Evolutionary conservation across 2,329 filamentous ascomycete genomes (phyloP).

Genomic region (Colletotrichum acutatum): DNA sequence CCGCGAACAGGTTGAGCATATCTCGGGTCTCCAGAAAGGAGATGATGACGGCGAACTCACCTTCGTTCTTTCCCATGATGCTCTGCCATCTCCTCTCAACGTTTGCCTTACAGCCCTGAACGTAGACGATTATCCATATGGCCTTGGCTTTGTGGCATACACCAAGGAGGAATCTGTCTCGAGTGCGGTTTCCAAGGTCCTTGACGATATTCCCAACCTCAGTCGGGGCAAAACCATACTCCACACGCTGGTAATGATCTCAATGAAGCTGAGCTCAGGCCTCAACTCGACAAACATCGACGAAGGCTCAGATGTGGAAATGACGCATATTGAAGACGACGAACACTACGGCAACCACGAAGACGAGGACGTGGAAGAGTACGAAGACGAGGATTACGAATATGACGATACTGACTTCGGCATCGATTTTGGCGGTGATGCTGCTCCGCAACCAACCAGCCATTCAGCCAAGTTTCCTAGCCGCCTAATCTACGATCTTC

Average conservation of each 20-base stretch:
- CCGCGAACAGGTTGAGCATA: constrained; percentile 53
- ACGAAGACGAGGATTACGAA: constrained; percentile 44
- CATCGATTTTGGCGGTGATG: constrained; percentile 41
- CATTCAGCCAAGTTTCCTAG: constrained; percentile 40
- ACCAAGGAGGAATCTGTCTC: constrained; percentile 51
- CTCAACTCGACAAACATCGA: constrained; percentile 47
- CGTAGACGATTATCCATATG: constrained; percentile 50
- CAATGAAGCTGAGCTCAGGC: constrained; percentile 41
- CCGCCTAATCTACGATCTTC: constrained; percentile 65
- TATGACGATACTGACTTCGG: constrained; percentile 46
- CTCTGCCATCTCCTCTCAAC: constrained; percentile 42
- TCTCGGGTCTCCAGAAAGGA: constrained; percentile 68
- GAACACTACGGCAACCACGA: constrained; percentile 41
- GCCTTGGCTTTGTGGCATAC: constrained; percentile 55
- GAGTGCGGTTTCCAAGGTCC: constrained; percentile 41
- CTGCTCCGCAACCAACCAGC: constrained; percentile 37
- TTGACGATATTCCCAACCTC: constrained; percentile 58
- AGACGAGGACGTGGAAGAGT: constrained; percentile 47
- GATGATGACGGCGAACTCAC: constrained; percentile 79
- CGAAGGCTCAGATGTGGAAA: constrained; percentile 39
- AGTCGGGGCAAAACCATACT: constrained; percentile 56
- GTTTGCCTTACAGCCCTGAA: constrained; percentile 38
- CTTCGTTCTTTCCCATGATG: constrained; percentile 61
- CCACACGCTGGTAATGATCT: constrained; percentile 43
- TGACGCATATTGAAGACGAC: constrained; percentile 39